Base-by-base conservation (phyloP, 352 stramenopile genomes). In the Globisporangium apiculatum region DNA sequence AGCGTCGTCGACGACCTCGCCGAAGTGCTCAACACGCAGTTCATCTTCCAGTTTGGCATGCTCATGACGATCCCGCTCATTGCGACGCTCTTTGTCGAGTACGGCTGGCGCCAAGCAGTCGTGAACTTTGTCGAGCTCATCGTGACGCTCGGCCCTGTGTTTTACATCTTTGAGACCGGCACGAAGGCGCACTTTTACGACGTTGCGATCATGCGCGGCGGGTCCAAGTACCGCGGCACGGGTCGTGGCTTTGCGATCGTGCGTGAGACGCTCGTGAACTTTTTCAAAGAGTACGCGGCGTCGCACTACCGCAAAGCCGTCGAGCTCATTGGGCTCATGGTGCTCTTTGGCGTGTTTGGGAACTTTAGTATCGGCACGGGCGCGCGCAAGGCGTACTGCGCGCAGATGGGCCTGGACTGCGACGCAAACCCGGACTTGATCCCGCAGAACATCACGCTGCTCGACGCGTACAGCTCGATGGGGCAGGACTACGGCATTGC, bases 21-120 rank as follows among this genome's bases (percentile, higher is more conserved):
- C 0, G 66, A 88, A 9, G 76, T 90, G 17, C 65, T 95, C 41
- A 93, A 93, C 67, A 92, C 85, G 5, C 82, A 91, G 69, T 93
- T 91, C 56, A 90, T 91, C 43, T 92, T 93, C 69, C 85, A 95
- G 67, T 93, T 95, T 58, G 85, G 83, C 72, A 89, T 95, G 76
- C 68, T 95, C 37, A 90, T 92, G 78, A 91, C 82, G 11, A 90
- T 95, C 53, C 85, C 83, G 31, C 56, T 95, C 53, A 87, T 95
- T 37, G 83, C 85, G 2, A 90, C 80, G 35, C 60, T 95, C 2
- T 82, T 90, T 58, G 85, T 95, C 31, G 83, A 95, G 60, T 87
- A 87, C 49, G 83, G 85, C 37, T 95, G 80, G 77, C 79, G 81
- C 15, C 85, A 95, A 66, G 83, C 79, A 31, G 65, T 92, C 35